A percentile compares a stretch with the other conserved stretches of the same genome.
These are phyloP conservation scores for Eutrema yunnanense DNA, from an alignment of 345 rosid species.

Conservation along the genomic window DNA sequence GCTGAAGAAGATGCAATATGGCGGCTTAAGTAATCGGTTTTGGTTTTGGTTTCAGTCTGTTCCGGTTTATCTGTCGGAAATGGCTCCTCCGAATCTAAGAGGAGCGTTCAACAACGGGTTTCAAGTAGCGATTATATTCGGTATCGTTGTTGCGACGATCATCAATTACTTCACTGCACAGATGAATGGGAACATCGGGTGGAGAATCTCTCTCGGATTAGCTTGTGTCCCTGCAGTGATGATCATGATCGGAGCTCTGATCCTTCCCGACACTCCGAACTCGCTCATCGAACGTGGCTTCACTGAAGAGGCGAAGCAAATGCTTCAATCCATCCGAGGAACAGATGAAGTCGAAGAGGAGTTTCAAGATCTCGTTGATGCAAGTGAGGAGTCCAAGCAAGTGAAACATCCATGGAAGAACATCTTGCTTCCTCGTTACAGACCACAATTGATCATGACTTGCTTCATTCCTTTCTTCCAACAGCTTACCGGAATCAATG, in stretches of 20 bases:
- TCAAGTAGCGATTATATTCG: slow-evolving; percentile 70
- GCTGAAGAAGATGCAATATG: background rate
- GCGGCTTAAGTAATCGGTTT: background rate
- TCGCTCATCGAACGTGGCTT: slow-evolving; percentile 68
- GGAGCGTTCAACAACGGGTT: slow-evolving; percentile 81
- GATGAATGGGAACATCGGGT: slow-evolving; percentile 56
- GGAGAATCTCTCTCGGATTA: slow-evolving; percentile 65
- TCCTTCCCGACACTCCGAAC: slow-evolving; percentile 75
- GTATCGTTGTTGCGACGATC: slow-evolving; percentile 59
- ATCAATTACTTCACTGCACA: slow-evolving; percentile 55
- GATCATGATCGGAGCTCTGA: slow-evolving; percentile 55
- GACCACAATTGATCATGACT: slow-evolving; percentile 59
- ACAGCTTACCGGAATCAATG: slow-evolving; percentile 73
- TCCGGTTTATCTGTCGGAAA: slow-evolving; percentile 73
- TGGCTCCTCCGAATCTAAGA: slow-evolving; percentile 70
- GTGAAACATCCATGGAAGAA: slow-evolving; percentile 66
- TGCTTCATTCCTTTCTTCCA: slow-evolving; percentile 61
- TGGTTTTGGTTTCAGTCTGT: slow-evolving; percentile 41
- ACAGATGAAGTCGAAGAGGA: slow-evolving; percentile 49
- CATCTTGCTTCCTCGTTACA: slow-evolving; percentile 42
- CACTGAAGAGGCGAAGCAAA: slow-evolving; percentile 47
- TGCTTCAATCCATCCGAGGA: slow-evolving; percentile 57
- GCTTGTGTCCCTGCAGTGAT: slow-evolving; percentile 64
- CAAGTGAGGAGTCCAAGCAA: slow-evolving; percentile 53
- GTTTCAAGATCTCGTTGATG: slow-evolving; percentile 54